Percentiles rank a stretch among this genome's conserved stretches.
Evolutionary conservation across 2,329 filamentous ascomycete species (phyloP).

Genomic region (Ophiostoma ips): DNA sequence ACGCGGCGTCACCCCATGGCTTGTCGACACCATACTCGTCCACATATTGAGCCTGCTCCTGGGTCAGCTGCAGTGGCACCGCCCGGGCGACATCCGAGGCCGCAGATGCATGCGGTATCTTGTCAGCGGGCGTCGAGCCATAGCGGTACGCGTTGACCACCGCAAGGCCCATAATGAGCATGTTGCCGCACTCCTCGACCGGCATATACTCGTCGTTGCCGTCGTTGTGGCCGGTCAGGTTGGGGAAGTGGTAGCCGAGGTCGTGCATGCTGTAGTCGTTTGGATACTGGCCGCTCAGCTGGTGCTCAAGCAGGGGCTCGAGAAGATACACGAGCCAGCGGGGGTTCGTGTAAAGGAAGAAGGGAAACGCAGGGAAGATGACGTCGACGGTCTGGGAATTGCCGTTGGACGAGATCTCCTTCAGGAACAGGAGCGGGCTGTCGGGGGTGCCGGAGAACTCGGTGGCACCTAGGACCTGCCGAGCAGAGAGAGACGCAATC

Average conservation of each 20-base stretch:
- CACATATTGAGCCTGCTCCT: slow-evolving; percentile 9
- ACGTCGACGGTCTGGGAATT: slow-evolving; percentile 77
- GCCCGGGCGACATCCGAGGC: slow-evolving; percentile 12
- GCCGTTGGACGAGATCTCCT: slow-evolving; percentile 73
- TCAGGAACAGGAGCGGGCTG: slow-evolving; percentile 60
- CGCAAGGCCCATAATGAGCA: slow-evolving; percentile 52
- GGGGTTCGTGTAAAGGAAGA: slow-evolving; percentile 73
- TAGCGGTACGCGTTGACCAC: slow-evolving; percentile 60
- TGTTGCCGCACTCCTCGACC: slow-evolving; percentile 58
- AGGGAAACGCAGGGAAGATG: slow-evolving; percentile 71
- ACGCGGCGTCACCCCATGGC: slow-evolving; percentile 36
- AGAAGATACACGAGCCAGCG: slow-evolving; percentile 64
- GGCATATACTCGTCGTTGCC: slow-evolving; percentile 60
- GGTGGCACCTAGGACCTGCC: slow-evolving; percentile 66
- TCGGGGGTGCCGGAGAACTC: slow-evolving; percentile 59
- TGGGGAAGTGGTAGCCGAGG: slow-evolving; percentile 56
- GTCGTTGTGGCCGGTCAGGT: slow-evolving; percentile 55
- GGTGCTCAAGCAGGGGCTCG: slow-evolving; percentile 67
- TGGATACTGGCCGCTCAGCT: slow-evolving; percentile 67
- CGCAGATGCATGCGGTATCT: not conserved
- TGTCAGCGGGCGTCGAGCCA: slow-evolving; percentile 38
- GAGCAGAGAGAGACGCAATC: slow-evolving; percentile 63
- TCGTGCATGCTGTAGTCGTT: slow-evolving; percentile 70
- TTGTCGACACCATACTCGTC: slow-evolving; percentile 19
- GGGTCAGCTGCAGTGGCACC: slow-evolving; percentile 6